These are phyloP conservation scores for Taphrina deformans DNA, from an alignment of 1,139 yeast genomes.

Conservation along the genomic window DNA sequence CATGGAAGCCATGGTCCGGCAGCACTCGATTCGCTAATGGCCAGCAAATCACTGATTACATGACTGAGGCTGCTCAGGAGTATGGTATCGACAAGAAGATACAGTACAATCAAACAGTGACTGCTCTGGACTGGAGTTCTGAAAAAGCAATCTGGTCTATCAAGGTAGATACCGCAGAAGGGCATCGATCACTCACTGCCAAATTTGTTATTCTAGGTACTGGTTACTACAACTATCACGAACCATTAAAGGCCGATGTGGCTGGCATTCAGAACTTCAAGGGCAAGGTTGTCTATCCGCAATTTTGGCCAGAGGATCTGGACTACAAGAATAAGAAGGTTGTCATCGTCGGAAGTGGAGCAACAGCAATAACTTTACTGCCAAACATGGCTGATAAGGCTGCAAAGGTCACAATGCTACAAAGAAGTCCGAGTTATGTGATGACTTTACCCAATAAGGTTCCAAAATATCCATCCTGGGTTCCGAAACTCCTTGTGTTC, in stretches of 20 bases:
- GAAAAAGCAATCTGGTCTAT: conserved; percentile 46
- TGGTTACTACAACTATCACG: conserved; percentile 44
- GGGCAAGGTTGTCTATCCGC: conserved; percentile 50
- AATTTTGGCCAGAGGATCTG: conserved; percentile 49
- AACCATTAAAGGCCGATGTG: conserved; percentile 48
- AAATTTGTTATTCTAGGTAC: conserved; percentile 50
- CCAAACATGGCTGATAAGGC: conserved; percentile 53
- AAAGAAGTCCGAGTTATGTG: conserved; percentile 52
- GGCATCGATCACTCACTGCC: conserved; percentile 41
- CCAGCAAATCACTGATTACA: conserved; percentile 50
- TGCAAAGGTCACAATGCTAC: conserved; percentile 50
- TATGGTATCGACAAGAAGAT: conserved; percentile 48
- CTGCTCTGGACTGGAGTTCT: conserved; percentile 45
- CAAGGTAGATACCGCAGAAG: conserved; percentile 40
- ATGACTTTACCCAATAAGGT: conserved; percentile 48
- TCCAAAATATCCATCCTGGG: conserved; percentile 43
- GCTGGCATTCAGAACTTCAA: conserved; percentile 48
- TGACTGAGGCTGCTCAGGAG: conserved; percentile 45
- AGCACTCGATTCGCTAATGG: conserved; percentile 53
- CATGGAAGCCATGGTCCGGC: conserved; percentile 49
- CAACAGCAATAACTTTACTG: conserved; percentile 52
- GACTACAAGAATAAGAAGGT: conserved; percentile 50
- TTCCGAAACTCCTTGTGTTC: conserved; percentile 4
- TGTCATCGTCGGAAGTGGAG: conserved; percentile 51
- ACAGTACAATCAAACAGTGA: conserved; percentile 42